Evolutionary conservation across 345 rosid genomes (phyloP).

Genomic region (Pistacia vera): DNA sequence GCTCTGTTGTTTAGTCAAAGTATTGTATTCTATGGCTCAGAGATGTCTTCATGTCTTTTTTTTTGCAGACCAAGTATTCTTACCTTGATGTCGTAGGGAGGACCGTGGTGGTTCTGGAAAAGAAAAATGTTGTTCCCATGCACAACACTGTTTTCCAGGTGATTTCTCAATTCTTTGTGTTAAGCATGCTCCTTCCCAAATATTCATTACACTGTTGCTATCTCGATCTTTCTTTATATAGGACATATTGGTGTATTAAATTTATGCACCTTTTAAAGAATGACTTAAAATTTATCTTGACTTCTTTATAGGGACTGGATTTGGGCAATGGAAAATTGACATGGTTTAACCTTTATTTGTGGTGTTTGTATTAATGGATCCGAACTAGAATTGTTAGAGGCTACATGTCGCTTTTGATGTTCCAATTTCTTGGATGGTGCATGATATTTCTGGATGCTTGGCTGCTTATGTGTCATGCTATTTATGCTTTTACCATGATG

Average conservation of each 20-base stretch:
- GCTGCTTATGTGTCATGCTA: background rate
- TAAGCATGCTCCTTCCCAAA: background rate
- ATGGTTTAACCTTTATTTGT: background rate
- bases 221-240: conserved; percentile 2
- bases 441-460: background rate
- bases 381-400: background rate
- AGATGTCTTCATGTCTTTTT: conserved; percentile 19
- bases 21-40: background rate
- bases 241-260: background rate
- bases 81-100: conserved; percentile 98
- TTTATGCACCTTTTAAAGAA: background rate
- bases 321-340: background rate
- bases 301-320: background rate
- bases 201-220: conserved; percentile 4
- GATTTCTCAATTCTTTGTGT: conserved; percentile 14
- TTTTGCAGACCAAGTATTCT: conserved; percentile 77
- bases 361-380: conserved; percentile 1
- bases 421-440: background rate
- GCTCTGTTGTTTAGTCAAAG: background rate
- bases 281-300: background rate
- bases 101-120: conserved; percentile 90
- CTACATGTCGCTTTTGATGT: background rate
- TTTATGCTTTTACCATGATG: background rate
- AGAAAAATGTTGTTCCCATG: conserved; percentile 80
- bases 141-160: conserved; percentile 92